Percentiles rank a stretch among this genome's conserved stretches.
phyloP scores from a whole-genome alignment of 1,284 basidiomycete species.

The Marasmius fiardii region DNA sequence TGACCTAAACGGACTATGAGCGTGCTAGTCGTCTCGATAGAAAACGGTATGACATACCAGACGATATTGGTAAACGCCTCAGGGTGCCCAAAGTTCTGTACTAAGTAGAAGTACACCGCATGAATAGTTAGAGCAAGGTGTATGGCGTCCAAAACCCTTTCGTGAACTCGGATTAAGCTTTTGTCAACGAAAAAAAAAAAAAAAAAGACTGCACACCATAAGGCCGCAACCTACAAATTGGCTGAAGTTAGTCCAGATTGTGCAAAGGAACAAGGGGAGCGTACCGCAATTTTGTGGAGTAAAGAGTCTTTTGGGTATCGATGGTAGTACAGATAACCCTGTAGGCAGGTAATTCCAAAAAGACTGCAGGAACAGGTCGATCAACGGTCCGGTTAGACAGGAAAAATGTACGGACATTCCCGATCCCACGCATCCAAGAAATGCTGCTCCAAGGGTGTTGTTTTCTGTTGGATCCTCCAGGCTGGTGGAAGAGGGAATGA shows the following conservation, averaged over 20 bases:
- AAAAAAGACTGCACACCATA: slow-evolving; percentile 30
- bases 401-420: slow-evolving; percentile 19
- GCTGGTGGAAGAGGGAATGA: slow-evolving; percentile 8
- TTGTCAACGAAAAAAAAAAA: neutral
- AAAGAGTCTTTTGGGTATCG: slow-evolving; percentile 32
- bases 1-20: slow-evolving; percentile 25
- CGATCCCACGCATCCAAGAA: slow-evolving; percentile 23
- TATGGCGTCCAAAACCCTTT: slow-evolving; percentile 34
- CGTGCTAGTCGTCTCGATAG: neutral
- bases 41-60: slow-evolving; percentile 22
- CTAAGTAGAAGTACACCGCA: slow-evolving; percentile 34
- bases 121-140: slow-evolving; percentile 36
- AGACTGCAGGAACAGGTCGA: slow-evolving; percentile 22
- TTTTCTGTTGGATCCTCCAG: slow-evolving; percentile 19
- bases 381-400: neutral
- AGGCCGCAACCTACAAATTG: slow-evolving; percentile 29
- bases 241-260: neutral
- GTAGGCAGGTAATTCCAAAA: slow-evolving; percentile 37
- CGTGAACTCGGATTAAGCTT: neutral
- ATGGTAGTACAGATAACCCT: slow-evolving; percentile 38
- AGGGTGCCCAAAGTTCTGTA: slow-evolving; percentile 31
- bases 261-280: slow-evolving; percentile 11
- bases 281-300: slow-evolving; percentile 33
- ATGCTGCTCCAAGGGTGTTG: slow-evolving; percentile 29
- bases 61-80: slow-evolving; percentile 20